Evolutionary conservation across 2,329 filamentous ascomycete species (phyloP).

Genomic region (Bipolaris cookei): DNA sequence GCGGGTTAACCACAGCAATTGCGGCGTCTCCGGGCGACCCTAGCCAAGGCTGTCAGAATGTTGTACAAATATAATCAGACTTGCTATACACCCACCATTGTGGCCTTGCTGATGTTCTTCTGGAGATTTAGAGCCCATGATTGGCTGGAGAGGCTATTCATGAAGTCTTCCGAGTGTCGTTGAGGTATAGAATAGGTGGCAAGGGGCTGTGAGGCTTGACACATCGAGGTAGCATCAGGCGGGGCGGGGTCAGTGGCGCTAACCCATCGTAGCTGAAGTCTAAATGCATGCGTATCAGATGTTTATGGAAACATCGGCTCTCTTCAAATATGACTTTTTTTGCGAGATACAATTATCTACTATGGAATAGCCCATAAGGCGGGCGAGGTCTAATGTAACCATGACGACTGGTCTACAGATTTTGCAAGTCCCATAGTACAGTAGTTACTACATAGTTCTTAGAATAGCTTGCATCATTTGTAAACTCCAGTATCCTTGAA

Average conservation of each 20-base stretch:
- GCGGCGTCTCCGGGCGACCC: slow-evolving; percentile 33
- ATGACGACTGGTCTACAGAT: too few relatives aligned
- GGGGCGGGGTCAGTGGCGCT: neutral
- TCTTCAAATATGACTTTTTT: neutral
- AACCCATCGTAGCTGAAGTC: neutral
- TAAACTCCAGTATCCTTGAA: too few relatives aligned
- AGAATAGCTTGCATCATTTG: too few relatives aligned
- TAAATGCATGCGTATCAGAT: neutral
- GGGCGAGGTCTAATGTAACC: too few relatives aligned
- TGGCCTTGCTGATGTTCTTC: slow-evolving; percentile 43
- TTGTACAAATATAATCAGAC: neutral
- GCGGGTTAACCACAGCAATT: slow-evolving; percentile 41
- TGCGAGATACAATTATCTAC: neutral
- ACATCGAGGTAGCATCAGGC: neutral
- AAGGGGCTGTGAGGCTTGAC: neutral
- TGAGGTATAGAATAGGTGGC: neutral
- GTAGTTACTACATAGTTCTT: too few relatives aligned
- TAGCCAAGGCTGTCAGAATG: slow-evolving; percentile 30
- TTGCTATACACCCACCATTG: slow-evolving; percentile 33
- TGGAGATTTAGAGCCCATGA: slow-evolving; percentile 51
- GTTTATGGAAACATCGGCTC: neutral
- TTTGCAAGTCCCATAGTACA: too few relatives aligned
- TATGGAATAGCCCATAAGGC: neutral
- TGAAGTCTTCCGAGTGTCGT: slow-evolving; percentile 3
- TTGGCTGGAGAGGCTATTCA: slow-evolving; percentile 5